Conservation (phyloP, 208 protist species). For the Leishmania martiniquensis region DNA sequence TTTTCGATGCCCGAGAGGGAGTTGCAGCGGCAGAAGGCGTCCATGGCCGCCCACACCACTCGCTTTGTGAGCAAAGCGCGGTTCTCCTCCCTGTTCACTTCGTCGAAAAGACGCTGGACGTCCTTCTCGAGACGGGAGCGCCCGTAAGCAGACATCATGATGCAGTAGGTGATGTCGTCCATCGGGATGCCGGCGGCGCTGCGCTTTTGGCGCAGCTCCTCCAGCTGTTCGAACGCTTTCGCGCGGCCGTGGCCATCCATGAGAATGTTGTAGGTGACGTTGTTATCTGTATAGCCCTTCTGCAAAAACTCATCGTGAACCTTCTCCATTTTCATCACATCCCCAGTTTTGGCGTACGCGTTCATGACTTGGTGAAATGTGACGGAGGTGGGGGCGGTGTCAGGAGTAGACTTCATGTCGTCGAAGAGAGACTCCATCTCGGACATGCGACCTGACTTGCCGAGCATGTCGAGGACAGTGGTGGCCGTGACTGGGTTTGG, state of each 20-base stretch:
- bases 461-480: conserved; percentile 87
- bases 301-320: conserved; percentile 62
- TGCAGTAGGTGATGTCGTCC: conserved; percentile 86
- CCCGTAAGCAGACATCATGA: conserved; percentile 80
- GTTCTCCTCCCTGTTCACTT: conserved; percentile 39
- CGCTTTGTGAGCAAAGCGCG: conserved; percentile 49
- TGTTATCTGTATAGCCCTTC: conserved; percentile 74
- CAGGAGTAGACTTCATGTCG: conserved; percentile 82
- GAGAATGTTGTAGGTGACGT: conserved; percentile 89
- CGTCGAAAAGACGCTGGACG: conserved; percentile 62
- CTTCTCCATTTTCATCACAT: conserved; percentile 88
- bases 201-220: conserved; percentile 68
- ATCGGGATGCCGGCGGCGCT: conserved; percentile 51
- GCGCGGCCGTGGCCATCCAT: conserved; percentile 82
- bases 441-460: conserved; percentile 82
- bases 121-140: conserved; percentile 61
- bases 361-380: conserved; percentile 92
- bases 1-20: conserved; percentile 53
- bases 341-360: conserved; percentile 84
- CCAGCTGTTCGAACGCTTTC: conserved; percentile 75
- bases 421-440: conserved; percentile 90
- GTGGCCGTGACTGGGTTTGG: conserved; percentile 88
- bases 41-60: conserved; percentile 74
- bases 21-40: conserved; percentile 87
- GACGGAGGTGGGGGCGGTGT: conserved; percentile 87